phyloP scores from a whole-genome alignment of 2,329 filamentous ascomycete species.

The Aspergillus chevalieri region DNA sequence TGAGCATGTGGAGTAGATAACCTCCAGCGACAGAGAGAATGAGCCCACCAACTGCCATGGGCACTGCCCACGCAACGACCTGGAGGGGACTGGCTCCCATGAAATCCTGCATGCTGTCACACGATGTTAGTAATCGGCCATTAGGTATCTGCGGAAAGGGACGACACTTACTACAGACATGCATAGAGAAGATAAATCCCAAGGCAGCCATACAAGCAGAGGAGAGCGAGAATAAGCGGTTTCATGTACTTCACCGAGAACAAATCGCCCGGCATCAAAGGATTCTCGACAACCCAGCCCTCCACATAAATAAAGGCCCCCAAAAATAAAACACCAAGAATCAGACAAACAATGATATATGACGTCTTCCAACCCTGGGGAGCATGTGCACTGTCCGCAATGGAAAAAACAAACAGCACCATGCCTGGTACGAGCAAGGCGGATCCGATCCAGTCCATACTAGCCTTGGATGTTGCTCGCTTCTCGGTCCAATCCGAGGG shows the following conservation, averaged over 20 bases:
- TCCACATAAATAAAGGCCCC: slow-evolving; percentile 62
- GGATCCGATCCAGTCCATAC: slow-evolving; percentile 66
- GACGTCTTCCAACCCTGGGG: slow-evolving; percentile 65
- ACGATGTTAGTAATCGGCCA: background rate
- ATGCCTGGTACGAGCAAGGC: slow-evolving; percentile 58
- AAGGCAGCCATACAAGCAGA: slow-evolving; percentile 63
- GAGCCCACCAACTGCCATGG: slow-evolving; percentile 62
- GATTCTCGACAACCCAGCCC: slow-evolving; percentile 61
- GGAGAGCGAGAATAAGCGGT: slow-evolving; percentile 54
- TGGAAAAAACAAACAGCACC: slow-evolving; percentile 65
- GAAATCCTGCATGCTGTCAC: slow-evolving; percentile 52
- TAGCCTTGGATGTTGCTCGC: slow-evolving; percentile 31
- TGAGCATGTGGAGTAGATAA: slow-evolving; percentile 60
- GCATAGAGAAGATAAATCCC: slow-evolving; percentile 65
- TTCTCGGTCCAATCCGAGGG: slow-evolving; percentile 37
- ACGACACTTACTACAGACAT: slow-evolving; percentile 55
- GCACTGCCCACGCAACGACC: slow-evolving; percentile 63
- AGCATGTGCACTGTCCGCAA: slow-evolving; percentile 67
- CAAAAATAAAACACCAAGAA: slow-evolving; percentile 57
- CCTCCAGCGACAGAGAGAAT: slow-evolving; percentile 59
- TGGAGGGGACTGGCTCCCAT: slow-evolving; percentile 56
- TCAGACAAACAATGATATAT: slow-evolving; percentile 62
- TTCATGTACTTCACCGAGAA: slow-evolving; percentile 66
- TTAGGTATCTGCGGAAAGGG: too few species aligned
- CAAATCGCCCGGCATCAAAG: slow-evolving; percentile 63